These are phyloP conservation scores for Alternaria angustiovoidea DNA, from an alignment of 2,329 filamentous ascomycete genomes.

Conservation along the genomic window DNA sequence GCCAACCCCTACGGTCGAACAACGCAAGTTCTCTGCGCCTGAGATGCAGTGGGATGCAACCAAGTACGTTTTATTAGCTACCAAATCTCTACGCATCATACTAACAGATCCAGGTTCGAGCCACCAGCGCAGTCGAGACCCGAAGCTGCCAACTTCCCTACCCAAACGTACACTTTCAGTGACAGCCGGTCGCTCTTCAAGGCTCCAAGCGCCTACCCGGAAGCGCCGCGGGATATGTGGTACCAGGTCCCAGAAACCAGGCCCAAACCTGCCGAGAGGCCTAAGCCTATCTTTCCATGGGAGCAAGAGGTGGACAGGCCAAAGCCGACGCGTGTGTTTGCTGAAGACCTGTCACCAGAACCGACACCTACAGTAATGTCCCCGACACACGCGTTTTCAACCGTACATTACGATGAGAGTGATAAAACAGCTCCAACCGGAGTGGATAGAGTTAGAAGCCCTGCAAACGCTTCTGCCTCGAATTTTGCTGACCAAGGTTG, in stretches of 20 bases:
- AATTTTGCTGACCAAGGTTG: constrained; percentile 65
- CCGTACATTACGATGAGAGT: constrained; percentile 40
- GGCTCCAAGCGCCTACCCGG: constrained; percentile 78
- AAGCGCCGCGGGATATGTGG: constrained; percentile 87
- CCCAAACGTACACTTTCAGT: constrained; percentile 83
- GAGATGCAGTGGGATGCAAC: constrained; percentile 69
- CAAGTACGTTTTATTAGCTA: constrained; percentile 53
- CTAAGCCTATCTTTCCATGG: constrained; percentile 88
- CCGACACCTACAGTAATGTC: constrained; percentile 45
- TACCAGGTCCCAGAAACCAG: constrained; percentile 75
- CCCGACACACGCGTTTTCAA: constrained; percentile 39
- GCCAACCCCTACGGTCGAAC: constrained; percentile 56
- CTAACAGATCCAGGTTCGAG: constrained; percentile 41
- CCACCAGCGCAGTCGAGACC: constrained; percentile 74
- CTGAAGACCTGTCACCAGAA: constrained; percentile 59
- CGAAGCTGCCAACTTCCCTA: constrained; percentile 85
- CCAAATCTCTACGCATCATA: neutral
- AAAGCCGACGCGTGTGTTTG: constrained; percentile 71
- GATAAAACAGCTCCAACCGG: constrained; percentile 17
- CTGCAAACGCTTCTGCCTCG: constrained; percentile 30
- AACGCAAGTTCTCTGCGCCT: constrained; percentile 65
- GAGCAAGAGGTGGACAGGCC: constrained; percentile 72
- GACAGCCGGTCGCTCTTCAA: constrained; percentile 77
- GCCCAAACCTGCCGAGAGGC: constrained; percentile 66
- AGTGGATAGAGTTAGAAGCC: constrained; percentile 23